These are phyloP conservation scores for Penicillium sp. DNA, from an alignment of 2,329 filamentous ascomycete genomes.

Conservation along the genomic window DNA sequence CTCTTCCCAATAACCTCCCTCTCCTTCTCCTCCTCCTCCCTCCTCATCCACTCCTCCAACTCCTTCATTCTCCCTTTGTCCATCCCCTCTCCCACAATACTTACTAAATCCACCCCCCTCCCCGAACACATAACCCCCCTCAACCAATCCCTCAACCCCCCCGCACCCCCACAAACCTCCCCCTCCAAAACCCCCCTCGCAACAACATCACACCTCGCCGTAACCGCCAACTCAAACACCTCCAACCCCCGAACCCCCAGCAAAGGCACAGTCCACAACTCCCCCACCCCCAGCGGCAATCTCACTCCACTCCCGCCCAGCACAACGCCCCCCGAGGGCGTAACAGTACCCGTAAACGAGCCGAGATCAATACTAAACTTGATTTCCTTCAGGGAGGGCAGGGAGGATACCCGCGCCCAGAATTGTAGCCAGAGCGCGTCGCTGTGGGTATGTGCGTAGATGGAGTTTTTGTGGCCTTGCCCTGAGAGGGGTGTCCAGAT, in stretches of 20 bases:
- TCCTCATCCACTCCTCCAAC: constrained; percentile 15
- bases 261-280: constrained; percentile 41
- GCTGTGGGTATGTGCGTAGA: constrained; percentile 47
- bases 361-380: constrained; percentile 41
- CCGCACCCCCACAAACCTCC: constrained; percentile 37
- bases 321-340: constrained; percentile 14
- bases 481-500: constrained; percentile 44
- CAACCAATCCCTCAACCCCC: constrained; percentile 35
- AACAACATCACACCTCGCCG: constrained; percentile 40
- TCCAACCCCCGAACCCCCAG: constrained; percentile 37
- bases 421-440: constrained; percentile 42
- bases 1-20: constrained; percentile 13
- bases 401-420: constrained; percentile 35
- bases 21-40: neutral
- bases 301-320: constrained; percentile 30
- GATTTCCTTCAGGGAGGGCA: constrained; percentile 31
- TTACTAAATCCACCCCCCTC: constrained; percentile 11
- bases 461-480: constrained; percentile 37
- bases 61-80: constrained; percentile 2
- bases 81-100: constrained; percentile 12
- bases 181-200: constrained; percentile 38
- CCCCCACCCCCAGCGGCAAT: constrained; percentile 35
- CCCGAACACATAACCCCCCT: constrained; percentile 35
- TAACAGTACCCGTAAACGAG: constrained; percentile 33
- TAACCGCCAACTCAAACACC: constrained; percentile 43